phyloP scores from a whole-genome alignment of 768 basidiomycete species.

The Kwoniella dejecticola region DNA sequence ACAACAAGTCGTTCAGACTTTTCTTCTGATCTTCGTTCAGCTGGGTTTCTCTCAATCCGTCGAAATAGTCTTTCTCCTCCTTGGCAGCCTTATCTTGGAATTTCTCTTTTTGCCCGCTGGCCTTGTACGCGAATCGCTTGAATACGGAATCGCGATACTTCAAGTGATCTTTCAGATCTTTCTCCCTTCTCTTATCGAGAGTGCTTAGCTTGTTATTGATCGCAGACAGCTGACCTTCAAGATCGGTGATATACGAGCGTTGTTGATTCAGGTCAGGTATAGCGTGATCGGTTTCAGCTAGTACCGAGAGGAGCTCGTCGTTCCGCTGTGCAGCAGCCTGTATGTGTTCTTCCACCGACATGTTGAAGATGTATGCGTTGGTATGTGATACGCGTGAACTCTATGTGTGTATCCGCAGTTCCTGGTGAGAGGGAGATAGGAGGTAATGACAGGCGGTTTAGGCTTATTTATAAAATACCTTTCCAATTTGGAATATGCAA shows the following conservation, averaged over 20 bases:
- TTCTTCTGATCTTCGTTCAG: not conserved
- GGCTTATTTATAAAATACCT: too few relatives aligned
- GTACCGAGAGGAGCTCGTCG: not conserved
- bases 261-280: constrained; percentile 6
- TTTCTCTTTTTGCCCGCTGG: constrained; percentile 1
- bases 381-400: not conserved
- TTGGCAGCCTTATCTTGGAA: not conserved
- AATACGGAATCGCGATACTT: constrained; percentile 1
- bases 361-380: not conserved
- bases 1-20: not conserved
- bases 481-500: too few relatives aligned
- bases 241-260: not conserved
- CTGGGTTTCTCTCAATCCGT: not conserved
- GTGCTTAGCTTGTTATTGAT: not conserved
- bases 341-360: constrained; percentile 4
- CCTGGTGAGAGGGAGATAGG: not conserved
- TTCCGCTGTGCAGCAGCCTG: not conserved
- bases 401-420: not conserved
- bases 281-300: not conserved
- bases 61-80: constrained; percentile 9
- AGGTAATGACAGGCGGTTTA: not conserved
- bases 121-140: constrained; percentile 1
- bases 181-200: not conserved
- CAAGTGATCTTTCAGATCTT: constrained; percentile 2
- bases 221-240: not conserved